Conservation (phyloP, 2,329 filamentous ascomycete species). For the Xylaria sp. region DNA sequence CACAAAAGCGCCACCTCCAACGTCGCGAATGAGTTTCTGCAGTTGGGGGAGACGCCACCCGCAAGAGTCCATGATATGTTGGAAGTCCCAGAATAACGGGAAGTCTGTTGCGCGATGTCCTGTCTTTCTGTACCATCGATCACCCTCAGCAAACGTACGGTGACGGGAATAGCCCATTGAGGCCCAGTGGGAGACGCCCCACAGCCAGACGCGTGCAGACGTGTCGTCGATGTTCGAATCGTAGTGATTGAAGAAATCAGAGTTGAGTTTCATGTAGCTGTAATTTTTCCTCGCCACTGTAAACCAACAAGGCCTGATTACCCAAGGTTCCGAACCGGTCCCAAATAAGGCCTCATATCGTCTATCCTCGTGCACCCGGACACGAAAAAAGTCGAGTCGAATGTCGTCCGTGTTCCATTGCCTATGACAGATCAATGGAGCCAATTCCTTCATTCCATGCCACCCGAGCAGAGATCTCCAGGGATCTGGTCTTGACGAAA, state of each 20-base stretch:
- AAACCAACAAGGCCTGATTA: neutral
- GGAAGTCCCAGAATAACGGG: neutral
- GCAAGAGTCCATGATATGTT: neutral
- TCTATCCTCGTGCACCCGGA: too few relatives aligned
- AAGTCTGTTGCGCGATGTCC: neutral
- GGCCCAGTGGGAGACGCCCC: neutral
- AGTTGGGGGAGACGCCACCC: neutral
- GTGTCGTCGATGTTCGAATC: neutral
- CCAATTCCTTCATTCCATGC: constrained; percentile 1
- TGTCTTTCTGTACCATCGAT: neutral
- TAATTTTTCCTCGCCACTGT: neutral
- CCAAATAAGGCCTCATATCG: too few relatives aligned
- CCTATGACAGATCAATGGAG: neutral
- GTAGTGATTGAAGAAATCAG: neutral
- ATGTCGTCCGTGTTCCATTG: neutral
- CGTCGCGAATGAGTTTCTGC: neutral
- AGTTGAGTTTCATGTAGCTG: neutral
- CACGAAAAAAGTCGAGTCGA: neutral
- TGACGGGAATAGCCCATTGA: neutral
- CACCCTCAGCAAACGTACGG: neutral
- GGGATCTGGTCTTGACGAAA: neutral
- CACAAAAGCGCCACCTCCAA: neutral
- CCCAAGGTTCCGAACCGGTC: neutral
- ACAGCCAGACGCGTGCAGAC: neutral
- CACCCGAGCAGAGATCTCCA: neutral